These are phyloP conservation scores for Solanum neorickii DNA, from an alignment of 257 asterid species.

Conservation along the genomic window DNA sequence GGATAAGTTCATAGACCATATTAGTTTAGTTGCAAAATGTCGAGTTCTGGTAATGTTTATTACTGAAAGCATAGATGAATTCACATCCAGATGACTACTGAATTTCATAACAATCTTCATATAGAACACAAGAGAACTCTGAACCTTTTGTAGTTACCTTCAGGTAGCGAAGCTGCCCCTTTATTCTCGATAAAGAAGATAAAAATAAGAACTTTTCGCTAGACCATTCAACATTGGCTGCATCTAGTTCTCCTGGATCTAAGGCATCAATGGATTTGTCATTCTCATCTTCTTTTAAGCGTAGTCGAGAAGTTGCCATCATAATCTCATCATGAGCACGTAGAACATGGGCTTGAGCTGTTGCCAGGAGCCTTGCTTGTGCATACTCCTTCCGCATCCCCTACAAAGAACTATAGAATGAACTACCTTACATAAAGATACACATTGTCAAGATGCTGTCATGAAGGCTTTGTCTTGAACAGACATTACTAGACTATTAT, in stretches of 20 bases:
- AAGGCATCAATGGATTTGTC: constrained; percentile 81
- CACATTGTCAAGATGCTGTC: neutral
- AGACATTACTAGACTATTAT: neutral
- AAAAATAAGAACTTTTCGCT: constrained; percentile 73
- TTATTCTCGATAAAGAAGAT: constrained; percentile 62
- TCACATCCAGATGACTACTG: neutral
- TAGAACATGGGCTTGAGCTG: constrained; percentile 83
- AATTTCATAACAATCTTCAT: neutral
- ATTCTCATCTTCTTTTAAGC: constrained; percentile 61
- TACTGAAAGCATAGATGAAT: neutral
- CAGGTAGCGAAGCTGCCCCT: constrained; percentile 94
- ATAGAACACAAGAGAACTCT: neutral
- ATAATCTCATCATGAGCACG: constrained; percentile 93
- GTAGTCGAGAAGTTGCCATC: constrained; percentile 91
- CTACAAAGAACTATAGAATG: constrained; percentile 24
- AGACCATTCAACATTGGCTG: constrained; percentile 70
- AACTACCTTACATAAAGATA: neutral
- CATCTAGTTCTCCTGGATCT: constrained; percentile 68
- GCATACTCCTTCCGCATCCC: constrained; percentile 93
- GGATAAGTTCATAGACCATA: neutral
- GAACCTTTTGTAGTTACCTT: constrained; percentile 36
- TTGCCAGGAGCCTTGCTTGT: constrained; percentile 69
- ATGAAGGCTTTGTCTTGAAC: neutral
- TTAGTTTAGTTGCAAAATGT: neutral
- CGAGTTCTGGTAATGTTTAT: neutral